These are phyloP conservation scores for Sclerospora graminicola DNA, from an alignment of 352 stramenopile species.

Conservation along the genomic window DNA sequence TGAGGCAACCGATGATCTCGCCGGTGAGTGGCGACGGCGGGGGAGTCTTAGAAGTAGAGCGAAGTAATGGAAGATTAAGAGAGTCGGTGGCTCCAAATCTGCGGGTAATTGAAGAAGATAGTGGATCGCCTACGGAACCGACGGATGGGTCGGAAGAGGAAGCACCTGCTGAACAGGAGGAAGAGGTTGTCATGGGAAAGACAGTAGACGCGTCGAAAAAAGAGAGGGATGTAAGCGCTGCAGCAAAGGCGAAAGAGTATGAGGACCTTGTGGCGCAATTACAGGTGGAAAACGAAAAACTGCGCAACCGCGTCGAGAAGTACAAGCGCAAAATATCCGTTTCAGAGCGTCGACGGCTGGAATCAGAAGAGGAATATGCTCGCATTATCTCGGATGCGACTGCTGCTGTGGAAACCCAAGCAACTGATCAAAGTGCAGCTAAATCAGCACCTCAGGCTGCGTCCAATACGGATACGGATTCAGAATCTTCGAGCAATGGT, in stretches of 20 bases:
- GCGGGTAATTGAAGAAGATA: slow-evolving; percentile 68
- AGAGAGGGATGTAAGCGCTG: slow-evolving; percentile 17
- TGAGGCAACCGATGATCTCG: slow-evolving; percentile 43
- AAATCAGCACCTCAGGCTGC: slow-evolving; percentile 3
- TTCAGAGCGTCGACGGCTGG: slow-evolving; percentile 38
- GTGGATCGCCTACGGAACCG: slow-evolving; percentile 38
- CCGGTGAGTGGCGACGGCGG: slow-evolving; percentile 27
- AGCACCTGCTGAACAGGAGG: slow-evolving; percentile 20
- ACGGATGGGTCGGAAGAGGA: slow-evolving; percentile 56
- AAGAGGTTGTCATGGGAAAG: slow-evolving; percentile 17
- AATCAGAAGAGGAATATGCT: slow-evolving; percentile 43
- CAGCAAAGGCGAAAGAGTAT: slow-evolving; percentile 17
- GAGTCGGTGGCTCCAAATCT: slow-evolving; percentile 36
- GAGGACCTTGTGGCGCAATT: slow-evolving; percentile 38
- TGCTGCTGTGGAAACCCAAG: slow-evolving; percentile 10
- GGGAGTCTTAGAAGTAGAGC: slow-evolving; percentile 14
- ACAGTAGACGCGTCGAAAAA: slow-evolving; percentile 19
- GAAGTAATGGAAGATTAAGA: slow-evolving; percentile 29
- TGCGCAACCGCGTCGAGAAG: slow-evolving; percentile 60
- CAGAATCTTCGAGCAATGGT: slow-evolving; percentile 9
- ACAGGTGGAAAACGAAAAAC: slow-evolving; percentile 68
- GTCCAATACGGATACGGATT: slow-evolving; percentile 10
- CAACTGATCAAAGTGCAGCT: slow-evolving; percentile 1
- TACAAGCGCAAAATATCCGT: slow-evolving; percentile 58
- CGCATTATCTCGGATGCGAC: slow-evolving; percentile 23